Base-by-base conservation (phyloP, 75 land plant species). In the Pinus albicaulis region DNA sequence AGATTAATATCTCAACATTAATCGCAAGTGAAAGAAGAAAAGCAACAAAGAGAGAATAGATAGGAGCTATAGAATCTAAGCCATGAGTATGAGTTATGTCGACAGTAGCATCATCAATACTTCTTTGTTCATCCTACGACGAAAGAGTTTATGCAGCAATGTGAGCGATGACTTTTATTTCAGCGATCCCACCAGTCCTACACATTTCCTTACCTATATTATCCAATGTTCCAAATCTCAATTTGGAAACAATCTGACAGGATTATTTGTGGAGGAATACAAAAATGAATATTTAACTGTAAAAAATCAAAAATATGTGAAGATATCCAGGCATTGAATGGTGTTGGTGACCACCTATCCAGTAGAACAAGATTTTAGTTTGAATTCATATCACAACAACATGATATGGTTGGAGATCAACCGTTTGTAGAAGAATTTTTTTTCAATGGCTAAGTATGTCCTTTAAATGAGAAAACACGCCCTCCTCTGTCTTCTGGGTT, bases 341-440 rank as follows among this genome's bases (percentile, higher is more conserved):
- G 65, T 25, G 53, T 20, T 19, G 76, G 53, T 58, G 74, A 53
- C 19, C 41, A 48, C 14, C 20, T 17, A 19, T 72, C 74, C 48
- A 44, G 41, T 19, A 15, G 1, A 4, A 15, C 19, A 1, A 14
- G 55, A 28, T 76, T 64, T 11, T 83, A 81, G 57, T 84, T 84
- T 62, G 86, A 81, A 26, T 77, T 84, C 63, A 77, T 76, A 13
- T 65, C 83, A 16, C 12, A 76, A 10, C 31, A 73, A 36, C 23
- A 72, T 13, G 74, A 80, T 10, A 31, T 55, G 4, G 72, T n/a
- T 36, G 26, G 48, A 23, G 81, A 61, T 25, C 70, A 59, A 13
- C 71, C 82, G 24, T 59, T 85, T 19, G 86, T 85, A 0, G 78
- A 82, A 14, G 87, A 85, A 75, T 85, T 85, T 38, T 82, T 85